phyloP scores from a whole-genome alignment of 345 rosid genomes.

The Gossypium arboreum region DNA sequence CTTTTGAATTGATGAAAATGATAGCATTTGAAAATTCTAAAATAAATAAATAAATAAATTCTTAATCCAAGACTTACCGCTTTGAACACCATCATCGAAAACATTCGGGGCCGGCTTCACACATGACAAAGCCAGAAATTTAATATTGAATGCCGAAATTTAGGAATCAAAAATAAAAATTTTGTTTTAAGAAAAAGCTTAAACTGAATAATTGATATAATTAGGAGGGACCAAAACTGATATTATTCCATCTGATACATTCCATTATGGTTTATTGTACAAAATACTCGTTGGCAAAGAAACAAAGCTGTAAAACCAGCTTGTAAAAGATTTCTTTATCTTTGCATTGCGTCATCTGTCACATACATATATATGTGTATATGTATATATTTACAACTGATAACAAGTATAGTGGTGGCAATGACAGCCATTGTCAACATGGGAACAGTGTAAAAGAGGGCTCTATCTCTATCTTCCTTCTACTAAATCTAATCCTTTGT shows the following conservation, averaged over 20 bases:
- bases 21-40: no score
- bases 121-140: no score
- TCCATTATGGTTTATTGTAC: neutral
- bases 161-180: no score
- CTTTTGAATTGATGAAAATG: no score
- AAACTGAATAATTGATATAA: no score
- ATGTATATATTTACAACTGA: neutral
- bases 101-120: neutral
- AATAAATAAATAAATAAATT: no score
- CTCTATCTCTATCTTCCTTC: slow-evolving; percentile 54
- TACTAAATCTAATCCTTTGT: slow-evolving; percentile 34
- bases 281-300: neutral
- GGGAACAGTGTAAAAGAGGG: slow-evolving; percentile 73
- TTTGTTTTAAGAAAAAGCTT: no score
- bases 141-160: no score
- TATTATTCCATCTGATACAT: neutral
- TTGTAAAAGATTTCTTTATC: neutral
- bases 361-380: neutral
- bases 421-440: slow-evolving; percentile 27
- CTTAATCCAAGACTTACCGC: no score
- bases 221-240: no score
- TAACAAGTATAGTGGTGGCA: neutral
- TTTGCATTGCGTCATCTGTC: slow-evolving; percentile 1
- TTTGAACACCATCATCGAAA: neutral
- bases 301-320: neutral